Conservation (phyloP, 352 stramenopile species). For the Peronospora farinosa region DNA sequence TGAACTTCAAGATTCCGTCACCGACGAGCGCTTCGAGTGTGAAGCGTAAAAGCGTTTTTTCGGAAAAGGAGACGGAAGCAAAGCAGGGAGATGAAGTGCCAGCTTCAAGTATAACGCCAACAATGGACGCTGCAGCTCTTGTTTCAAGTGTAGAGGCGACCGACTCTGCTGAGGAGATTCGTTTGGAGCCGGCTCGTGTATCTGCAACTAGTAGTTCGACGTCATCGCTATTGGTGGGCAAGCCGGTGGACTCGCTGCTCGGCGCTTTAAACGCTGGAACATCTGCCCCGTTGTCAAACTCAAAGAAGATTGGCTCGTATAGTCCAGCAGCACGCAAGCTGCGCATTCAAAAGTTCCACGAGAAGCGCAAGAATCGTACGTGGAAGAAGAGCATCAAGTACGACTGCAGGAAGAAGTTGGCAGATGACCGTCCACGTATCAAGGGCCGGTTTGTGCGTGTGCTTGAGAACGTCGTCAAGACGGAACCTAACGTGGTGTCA, state of each 20-base stretch:
- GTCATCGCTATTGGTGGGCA: slow-evolving; percentile 25
- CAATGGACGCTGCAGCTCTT: not conserved
- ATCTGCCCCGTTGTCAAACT: slow-evolving; percentile 17
- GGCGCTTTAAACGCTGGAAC: slow-evolving; percentile 39
- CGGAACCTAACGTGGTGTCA: slow-evolving; percentile 32
- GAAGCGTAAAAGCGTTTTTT: slow-evolving; percentile 40
- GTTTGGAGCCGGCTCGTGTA: slow-evolving; percentile 31
- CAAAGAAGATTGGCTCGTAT: slow-evolving; percentile 91
- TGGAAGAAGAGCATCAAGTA: slow-evolving; percentile 99
- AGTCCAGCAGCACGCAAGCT: slow-evolving; percentile 88
- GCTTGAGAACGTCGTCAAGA: slow-evolving; percentile 46
- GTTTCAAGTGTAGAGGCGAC: slow-evolving; percentile 22
- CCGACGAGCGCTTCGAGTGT: slow-evolving; percentile 58
- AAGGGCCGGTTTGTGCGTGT: slow-evolving; percentile 91
- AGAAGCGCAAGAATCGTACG: slow-evolving; percentile 94
- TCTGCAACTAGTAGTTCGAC: slow-evolving; percentile 17
- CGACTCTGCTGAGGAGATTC: slow-evolving; percentile 32
- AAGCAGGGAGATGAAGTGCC: slow-evolving; percentile 10
- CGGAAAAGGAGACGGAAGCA: slow-evolving; percentile 23
- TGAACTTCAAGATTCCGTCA: slow-evolving; percentile 77
- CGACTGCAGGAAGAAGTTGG: slow-evolving; percentile 97
- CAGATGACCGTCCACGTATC: slow-evolving; percentile 91
- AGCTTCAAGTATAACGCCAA: not conserved
- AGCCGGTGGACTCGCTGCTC: slow-evolving; percentile 33
- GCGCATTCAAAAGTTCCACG: slow-evolving; percentile 95